Percentiles rank a stretch among this genome's conserved stretches.
phyloP scores from a whole-genome alignment of 2,329 filamentous ascomycete genomes.

The Byssochlamys sp. region DNA sequence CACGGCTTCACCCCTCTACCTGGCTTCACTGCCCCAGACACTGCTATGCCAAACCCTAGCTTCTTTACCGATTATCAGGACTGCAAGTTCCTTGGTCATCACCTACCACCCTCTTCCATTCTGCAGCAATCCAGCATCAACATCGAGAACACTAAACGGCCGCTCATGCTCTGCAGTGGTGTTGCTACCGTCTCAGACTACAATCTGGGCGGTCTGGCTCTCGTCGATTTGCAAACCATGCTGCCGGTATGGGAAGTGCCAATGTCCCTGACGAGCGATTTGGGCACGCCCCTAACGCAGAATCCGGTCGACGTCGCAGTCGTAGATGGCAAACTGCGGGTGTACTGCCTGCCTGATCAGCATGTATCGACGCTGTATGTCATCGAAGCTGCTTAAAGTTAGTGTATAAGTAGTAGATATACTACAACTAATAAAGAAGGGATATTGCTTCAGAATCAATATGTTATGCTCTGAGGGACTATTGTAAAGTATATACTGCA shows the following conservation, averaged over 20 bases:
- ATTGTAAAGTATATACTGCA: not conserved
- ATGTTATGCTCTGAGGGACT: not conserved
- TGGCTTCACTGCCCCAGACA: constrained; percentile 15
- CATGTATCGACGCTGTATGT: constrained; percentile 39
- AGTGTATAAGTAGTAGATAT: not conserved
- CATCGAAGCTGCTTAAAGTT: constrained; percentile 30
- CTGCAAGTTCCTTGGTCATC: constrained; percentile 42
- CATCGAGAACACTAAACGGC: constrained; percentile 9
- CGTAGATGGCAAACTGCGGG: constrained; percentile 35
- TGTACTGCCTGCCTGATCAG: constrained; percentile 43
- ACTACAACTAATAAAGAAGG: not conserved
- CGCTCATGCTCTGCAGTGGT: constrained; percentile 42
- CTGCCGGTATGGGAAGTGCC: constrained; percentile 39
- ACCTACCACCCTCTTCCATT: constrained; percentile 20
- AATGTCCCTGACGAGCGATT: constrained; percentile 32
- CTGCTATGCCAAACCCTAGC: constrained; percentile 28
- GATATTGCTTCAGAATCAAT: not conserved
- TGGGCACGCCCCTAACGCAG: constrained; percentile 36
- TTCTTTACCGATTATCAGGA: constrained; percentile 45
- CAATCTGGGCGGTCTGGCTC: constrained; percentile 38
- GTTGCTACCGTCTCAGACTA: constrained; percentile 28
- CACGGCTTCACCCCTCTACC: constrained; percentile 9
- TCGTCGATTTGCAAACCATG: constrained; percentile 41
- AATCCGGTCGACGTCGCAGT: constrained; percentile 42
- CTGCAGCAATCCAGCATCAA: not conserved